Evolutionary conservation across 2,329 filamentous ascomycete species (phyloP).

Genomic region (Fusarium keratoplasticum): DNA sequence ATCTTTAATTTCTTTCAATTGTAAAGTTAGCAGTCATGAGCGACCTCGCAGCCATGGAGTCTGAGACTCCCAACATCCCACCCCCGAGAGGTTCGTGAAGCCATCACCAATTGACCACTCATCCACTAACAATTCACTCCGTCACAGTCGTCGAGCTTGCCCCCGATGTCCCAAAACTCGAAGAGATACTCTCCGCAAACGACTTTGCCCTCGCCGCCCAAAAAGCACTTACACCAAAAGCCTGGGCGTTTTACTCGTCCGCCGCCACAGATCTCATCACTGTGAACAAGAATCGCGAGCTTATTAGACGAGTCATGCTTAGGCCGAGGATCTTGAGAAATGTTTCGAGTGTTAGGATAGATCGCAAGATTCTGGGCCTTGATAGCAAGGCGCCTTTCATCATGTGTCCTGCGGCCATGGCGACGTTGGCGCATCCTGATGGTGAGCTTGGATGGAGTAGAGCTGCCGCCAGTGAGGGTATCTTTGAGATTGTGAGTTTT

Average conservation of each 20-base stretch:
- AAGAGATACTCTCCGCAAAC: constrained; percentile 49
- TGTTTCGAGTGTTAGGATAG: constrained; percentile 63
- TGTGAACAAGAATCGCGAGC: constrained; percentile 64
- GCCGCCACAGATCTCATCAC: constrained; percentile 72
- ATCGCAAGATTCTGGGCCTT: constrained; percentile 65
- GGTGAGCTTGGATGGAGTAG: constrained; percentile 62
- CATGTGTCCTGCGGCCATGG: constrained; percentile 73
- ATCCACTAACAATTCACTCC: neutral
- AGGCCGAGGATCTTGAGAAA: constrained; percentile 69
- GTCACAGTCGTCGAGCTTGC: constrained; percentile 31
- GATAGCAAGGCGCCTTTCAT: constrained; percentile 69
- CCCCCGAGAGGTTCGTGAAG: constrained; percentile 33
- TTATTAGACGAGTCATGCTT: constrained; percentile 68
- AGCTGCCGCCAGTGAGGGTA: constrained; percentile 42
- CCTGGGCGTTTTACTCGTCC: constrained; percentile 77
- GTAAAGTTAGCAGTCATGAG: constrained; percentile 30
- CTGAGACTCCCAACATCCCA: constrained; percentile 41
- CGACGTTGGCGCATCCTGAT: constrained; percentile 70
- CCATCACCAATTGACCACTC: neutral
- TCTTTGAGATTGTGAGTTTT: constrained; percentile 42
- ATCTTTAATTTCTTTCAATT: neutral
- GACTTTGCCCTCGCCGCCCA: constrained; percentile 71
- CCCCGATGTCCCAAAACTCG: constrained; percentile 27
- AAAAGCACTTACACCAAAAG: constrained; percentile 67
- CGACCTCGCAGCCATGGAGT: constrained; percentile 45